phyloP scores from a whole-genome alignment of 176 grass and related monocot genomes.

The Musa schizocarpa region DNA sequence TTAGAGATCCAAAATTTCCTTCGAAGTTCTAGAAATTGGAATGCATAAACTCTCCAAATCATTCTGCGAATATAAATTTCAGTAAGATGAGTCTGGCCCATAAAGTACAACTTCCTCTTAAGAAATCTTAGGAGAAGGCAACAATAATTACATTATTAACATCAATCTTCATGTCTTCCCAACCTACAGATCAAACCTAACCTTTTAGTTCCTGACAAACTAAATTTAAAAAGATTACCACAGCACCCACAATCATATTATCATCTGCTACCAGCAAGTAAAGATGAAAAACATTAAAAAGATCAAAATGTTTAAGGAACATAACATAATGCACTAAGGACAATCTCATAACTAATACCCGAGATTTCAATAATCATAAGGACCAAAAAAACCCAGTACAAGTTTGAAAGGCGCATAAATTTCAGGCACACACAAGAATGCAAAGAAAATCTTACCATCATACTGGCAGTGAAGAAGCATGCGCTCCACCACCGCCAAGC shows the following conservation, averaged over 20 bases:
- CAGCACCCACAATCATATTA: not conserved
- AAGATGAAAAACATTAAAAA: not conserved
- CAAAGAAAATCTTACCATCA: conserved; percentile 45
- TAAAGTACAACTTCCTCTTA: too few relatives aligned
- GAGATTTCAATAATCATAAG: not conserved
- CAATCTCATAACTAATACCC: not conserved
- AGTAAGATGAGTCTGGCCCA: too few relatives aligned
- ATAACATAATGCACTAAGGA: not conserved
- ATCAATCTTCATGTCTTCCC: too few relatives aligned
- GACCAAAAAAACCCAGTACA: not conserved
- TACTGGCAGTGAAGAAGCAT: conserved; percentile 79
- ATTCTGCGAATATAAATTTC: too few relatives aligned
- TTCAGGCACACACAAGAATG: not conserved
- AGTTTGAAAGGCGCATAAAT: not conserved
- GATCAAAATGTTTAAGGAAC: not conserved
- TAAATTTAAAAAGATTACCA: not conserved
- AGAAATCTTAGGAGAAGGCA: too few relatives aligned
- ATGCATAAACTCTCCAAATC: too few relatives aligned
- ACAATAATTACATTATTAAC: too few relatives aligned
- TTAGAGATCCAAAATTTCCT: too few relatives aligned
- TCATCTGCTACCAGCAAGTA: not conserved
- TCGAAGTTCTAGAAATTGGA: too few relatives aligned
- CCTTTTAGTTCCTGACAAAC: too few relatives aligned
- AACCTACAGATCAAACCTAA: too few relatives aligned
- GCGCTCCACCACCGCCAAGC: conserved; percentile 60